Base-by-base conservation (phyloP, 2,329 filamentous ascomycete species). In the Ophidiomyces ophidiicola region DNA sequence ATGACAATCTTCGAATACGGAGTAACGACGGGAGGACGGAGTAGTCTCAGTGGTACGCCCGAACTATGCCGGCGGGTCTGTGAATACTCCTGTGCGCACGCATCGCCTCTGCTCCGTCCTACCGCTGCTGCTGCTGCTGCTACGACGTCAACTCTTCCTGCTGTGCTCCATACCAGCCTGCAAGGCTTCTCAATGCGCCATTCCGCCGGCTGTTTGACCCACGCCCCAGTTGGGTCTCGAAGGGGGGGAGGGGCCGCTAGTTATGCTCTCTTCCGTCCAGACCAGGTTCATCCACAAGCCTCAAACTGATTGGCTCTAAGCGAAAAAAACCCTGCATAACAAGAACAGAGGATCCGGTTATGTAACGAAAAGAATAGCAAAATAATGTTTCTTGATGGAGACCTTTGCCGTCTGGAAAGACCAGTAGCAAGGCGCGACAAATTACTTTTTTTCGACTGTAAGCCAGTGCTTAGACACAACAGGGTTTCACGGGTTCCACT, bases 171-270 rank as follows among this genome's bases (percentile, higher is more conserved):
- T n/a, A n/a, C n/a, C n/a, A n/a, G n/a, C n/a, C n/a, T n/a, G n/a
- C n/a, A n/a, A n/a, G n/a, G 11, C 29, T 24, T 12, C 24, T 30
- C 19, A 34, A 41, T 41, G 38, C 38, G 38, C 38, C 38, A 41
- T 41, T 26, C 38, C 38, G 38, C 31, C 38, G 36, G 35, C 25
- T 40, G 38, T 41, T 41, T 41, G 38, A 41, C 38, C 38, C 32
- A 36, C 38, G 32, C 38, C 32, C 38, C 32, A 41, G 18, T 23
- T 24, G 31, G 23, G 37, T 39, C 37, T 24, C 38, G 28, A 36
- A 41, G 18, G 30, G 32, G 26, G 6, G 18, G 18, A 28, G 36
- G 24, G 24, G 24, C n/a, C n/a, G n/a, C n/a, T n/a, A n/a, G n/a
- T n/a, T 14, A 19, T 20, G 19, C n/a, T 23, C 10, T 10, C 7